Evolutionary conservation across 208 protist species (phyloP).

Genomic region (Tritrichomonas musculus): DNA sequence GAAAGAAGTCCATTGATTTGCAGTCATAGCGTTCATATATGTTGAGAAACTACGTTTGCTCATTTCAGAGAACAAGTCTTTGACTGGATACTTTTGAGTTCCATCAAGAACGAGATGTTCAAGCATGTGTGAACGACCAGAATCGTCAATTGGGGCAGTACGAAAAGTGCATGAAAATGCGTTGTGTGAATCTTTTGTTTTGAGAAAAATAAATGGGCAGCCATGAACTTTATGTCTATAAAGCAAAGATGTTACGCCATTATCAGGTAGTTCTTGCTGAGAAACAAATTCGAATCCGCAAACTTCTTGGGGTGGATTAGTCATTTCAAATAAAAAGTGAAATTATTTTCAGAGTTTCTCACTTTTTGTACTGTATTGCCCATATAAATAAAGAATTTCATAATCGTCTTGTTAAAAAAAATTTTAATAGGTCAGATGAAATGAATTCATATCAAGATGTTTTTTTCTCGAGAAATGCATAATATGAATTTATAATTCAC

Average conservation of each 20-base stretch:
- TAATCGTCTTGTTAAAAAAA: no score
- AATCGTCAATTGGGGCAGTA: conserved; percentile 43
- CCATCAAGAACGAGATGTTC: conserved; percentile 54
- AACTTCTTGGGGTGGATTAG: no score
- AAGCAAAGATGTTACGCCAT: neutral
- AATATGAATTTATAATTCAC: no score
- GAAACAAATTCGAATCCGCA: no score
- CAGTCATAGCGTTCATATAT: conserved; percentile 55
- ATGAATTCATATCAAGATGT: no score
- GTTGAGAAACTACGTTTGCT: conserved; percentile 47
- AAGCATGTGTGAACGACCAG: conserved; percentile 50
- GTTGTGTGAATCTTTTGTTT: conserved; percentile 37
- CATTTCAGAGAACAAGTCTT: conserved; percentile 51
- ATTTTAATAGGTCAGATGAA: no score
- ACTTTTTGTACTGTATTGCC: no score
- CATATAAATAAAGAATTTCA: no score
- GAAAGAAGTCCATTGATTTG: conserved; percentile 47
- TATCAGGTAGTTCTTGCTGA: neutral
- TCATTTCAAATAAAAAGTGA: no score
- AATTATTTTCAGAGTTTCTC: no score
- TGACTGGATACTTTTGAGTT: conserved; percentile 44
- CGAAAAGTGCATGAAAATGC: conserved; percentile 42
- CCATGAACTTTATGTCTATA: neutral
- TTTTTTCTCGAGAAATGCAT: no score
- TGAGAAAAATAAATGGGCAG: neutral